Conservation (phyloP, 1,284 basidiomycete species). For the Vanrija sp. region DNA sequence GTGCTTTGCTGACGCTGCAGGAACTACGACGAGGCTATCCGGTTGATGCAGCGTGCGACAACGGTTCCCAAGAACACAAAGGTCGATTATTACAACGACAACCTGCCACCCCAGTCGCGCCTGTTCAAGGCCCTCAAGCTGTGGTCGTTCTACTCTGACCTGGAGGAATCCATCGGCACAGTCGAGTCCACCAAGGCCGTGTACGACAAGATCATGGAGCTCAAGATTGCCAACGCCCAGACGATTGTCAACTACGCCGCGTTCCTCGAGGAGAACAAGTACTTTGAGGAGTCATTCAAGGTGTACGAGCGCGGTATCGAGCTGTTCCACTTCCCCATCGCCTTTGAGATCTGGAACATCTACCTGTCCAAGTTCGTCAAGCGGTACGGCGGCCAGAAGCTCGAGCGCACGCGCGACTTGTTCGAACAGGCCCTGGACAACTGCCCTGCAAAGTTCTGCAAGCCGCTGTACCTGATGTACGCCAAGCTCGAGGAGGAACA, state of each 20-base stretch:
- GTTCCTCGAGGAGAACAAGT: conserved; percentile 96
- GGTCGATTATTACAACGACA: conserved; percentile 91
- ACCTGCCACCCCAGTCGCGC: conserved; percentile 78
- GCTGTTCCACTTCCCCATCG: conserved; percentile 94
- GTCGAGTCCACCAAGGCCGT: conserved; percentile 88
- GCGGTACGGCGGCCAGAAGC: conserved; percentile 88
- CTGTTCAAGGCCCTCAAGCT: conserved; percentile 97
- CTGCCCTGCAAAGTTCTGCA: conserved; percentile 91
- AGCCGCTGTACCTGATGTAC: conserved; percentile 93
- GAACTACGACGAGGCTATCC: conserved; percentile 94
- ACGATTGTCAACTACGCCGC: conserved; percentile 95
- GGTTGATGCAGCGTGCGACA: conserved; percentile 92
- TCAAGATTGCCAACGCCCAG: conserved; percentile 98
- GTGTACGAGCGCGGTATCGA: conserved; percentile 98
- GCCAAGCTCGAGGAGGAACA: conserved; percentile 90
- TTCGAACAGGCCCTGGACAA: conserved; percentile 98
- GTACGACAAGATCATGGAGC: conserved; percentile 94
- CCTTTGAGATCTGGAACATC: conserved; percentile 99
- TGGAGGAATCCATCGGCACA: conserved; percentile 93
- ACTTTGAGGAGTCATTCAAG: conserved; percentile 99
- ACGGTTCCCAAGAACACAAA: conserved; percentile 84
- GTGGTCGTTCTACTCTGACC: conserved; percentile 97
- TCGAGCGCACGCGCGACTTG: conserved; percentile 91
- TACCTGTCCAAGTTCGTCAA: conserved; percentile 96
- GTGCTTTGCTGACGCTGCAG: too few species aligned